Evolutionary conservation across 225 moss, liverwort and hornwort genomes (phyloP), one percentile per base, ranked within the genome.

Genomic region (Physcomitrellopsis africana): DNA sequence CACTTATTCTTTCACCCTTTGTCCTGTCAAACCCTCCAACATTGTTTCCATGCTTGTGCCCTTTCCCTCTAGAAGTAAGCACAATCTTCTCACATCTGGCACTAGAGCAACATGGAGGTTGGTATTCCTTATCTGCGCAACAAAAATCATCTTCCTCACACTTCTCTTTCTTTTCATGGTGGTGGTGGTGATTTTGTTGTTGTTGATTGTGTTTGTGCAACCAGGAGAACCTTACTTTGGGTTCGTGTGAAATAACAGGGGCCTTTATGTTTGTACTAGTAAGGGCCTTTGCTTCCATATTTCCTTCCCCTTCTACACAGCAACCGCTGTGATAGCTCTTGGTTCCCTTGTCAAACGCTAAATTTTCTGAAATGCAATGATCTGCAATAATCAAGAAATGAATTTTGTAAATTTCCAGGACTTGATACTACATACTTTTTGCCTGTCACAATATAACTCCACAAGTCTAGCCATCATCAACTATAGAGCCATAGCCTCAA

Each of bases 51-150:
- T 59, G 49, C 49, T 80, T 72, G 16, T 70, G 77, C 9, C 82
- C 82, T 80, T 77, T 87, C 20, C 75, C 82, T 77, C 87, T 74
- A 10, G 85, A 72, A 52, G 72, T 87, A 55, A 87, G 87, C 23
- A 80, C 80, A 47, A 68, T 82, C 32, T 53, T 82, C 75, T 87
- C 87, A 69, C 87, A 84, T 57, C 87, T 77, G 65, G 85, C 85
- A 78, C 87, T 87, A 4, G 87, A 85, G 55, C 87, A 85, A 66
- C 82, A 85, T 11, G 84, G 87, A 45, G 80, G 77, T 54, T 76
- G 76, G 20, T 72, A 72, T 61, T 88, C 78, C 73, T 83, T 81
- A 51, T 80, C 82, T 17, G 65, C 61, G 20, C 88, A 85, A 78
- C 80, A 80, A n/a, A 72, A 42, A 32, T 63, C 76, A 62, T 82